A percentile compares a stretch with the other conserved stretches of the same genome.
phyloP scores from a whole-genome alignment of 2,329 filamentous ascomycete genomes.

The Verticillium alfalfae region DNA sequence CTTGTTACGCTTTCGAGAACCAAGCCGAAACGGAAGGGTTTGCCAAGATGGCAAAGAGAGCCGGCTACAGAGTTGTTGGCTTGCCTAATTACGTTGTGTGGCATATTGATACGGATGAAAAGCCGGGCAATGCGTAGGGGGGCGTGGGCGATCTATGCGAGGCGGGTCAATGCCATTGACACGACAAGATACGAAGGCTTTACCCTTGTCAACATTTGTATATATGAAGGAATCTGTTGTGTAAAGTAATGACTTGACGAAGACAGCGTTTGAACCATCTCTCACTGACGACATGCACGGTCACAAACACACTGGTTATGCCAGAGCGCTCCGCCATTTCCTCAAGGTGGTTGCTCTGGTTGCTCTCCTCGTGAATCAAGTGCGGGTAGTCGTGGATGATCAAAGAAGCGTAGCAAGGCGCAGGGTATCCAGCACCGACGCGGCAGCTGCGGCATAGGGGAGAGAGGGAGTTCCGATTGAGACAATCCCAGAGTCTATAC shows the following conservation, averaged over 20 bases:
- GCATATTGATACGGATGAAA: slow-evolving; percentile 97
- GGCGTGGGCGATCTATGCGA: background rate
- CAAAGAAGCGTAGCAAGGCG: background rate
- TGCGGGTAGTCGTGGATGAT: background rate
- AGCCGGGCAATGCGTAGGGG: slow-evolving; percentile 66
- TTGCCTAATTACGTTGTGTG: slow-evolving; percentile 97
- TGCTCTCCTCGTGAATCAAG: background rate
- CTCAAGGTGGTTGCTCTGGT: too few relatives aligned
- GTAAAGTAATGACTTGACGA: background rate
- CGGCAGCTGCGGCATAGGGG: background rate
- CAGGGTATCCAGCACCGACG: background rate
- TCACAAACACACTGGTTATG: background rate
- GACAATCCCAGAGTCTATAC: slow-evolving; percentile 13
- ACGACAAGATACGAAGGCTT: background rate
- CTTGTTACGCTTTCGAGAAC: slow-evolving; percentile 94
- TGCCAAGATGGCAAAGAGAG: slow-evolving; percentile 96
- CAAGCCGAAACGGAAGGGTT: slow-evolving; percentile 99
- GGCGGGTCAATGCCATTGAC: background rate
- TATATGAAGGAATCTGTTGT: background rate
- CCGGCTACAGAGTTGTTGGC: slow-evolving; percentile 86
- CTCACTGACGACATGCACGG: background rate
- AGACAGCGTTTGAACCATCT: background rate
- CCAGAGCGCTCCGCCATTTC: background rate
- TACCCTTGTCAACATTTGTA: background rate
- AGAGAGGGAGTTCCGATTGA: background rate